A percentile compares a stretch with the other conserved stretches of the same genome.
These are phyloP conservation scores for Zostera marina DNA, from an alignment of 116 monocot species.

Conservation along the genomic window DNA sequence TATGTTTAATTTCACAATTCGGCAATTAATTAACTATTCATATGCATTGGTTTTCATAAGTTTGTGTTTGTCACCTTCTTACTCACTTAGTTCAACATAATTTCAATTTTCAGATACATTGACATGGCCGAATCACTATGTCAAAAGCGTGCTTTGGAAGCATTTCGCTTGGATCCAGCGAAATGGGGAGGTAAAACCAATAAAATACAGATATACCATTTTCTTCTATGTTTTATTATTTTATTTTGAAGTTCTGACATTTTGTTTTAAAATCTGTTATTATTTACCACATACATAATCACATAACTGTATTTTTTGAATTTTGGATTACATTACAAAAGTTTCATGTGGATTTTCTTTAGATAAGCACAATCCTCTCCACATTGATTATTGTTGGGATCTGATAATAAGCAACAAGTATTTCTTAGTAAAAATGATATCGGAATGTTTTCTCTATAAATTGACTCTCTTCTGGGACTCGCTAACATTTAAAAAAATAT, in stretches of 20 bases:
- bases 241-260: not conserved
- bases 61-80: not conserved
- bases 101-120: constrained; percentile 52
- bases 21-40: no score
- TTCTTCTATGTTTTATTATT: not conserved
- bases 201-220: not conserved
- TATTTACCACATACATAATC: no score
- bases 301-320: no score
- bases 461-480: not conserved
- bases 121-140: constrained; percentile 95
- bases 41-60: not conserved
- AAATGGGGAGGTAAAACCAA: constrained; percentile 87
- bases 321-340: no score
- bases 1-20: not conserved
- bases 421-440: not conserved
- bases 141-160: constrained; percentile 93
- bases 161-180: constrained; percentile 70
- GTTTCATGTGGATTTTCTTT: no score
- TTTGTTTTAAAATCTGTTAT: not conserved
- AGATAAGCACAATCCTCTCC: no score
- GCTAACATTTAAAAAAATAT: constrained; percentile 2
- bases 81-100: not conserved
- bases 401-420: not conserved
- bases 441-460: not conserved
- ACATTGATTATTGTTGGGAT: not conserved